Evolutionary conservation across 2,329 filamentous ascomycete genomes (phyloP), one percentile per base, ranked within the genome.

Genomic region (Neonectria punicea): DNA sequence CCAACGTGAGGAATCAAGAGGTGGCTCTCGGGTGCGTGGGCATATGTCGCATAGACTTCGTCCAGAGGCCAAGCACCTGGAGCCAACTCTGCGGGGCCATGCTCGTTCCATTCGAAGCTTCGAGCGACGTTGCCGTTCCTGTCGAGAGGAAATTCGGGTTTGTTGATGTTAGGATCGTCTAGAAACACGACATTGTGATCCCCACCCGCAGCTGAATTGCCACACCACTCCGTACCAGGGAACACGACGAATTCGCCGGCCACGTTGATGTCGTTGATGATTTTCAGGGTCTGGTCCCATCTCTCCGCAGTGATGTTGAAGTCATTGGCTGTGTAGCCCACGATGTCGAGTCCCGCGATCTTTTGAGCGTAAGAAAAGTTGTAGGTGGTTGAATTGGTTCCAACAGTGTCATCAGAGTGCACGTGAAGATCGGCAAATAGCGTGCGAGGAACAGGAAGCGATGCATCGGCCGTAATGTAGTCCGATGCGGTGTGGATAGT

Each of bases 301-400:
- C 68, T 67, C 10, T 69, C 53, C 47, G 75, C 66, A 30, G 78
- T 80, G 65, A 80, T 74, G 55, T 80, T 76, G 70, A 80, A 80
- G 59, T 80, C 77, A 63, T 80, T 80, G 22, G 78, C 79, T 1
- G 78, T 80, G 64, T 80, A 80, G 2, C 78, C 78, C 1, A 80
- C 72, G 10, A 79, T 66, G 30, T 80, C 78, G 1, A 80, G 74
- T 18, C 78, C 78, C 1, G 78, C 78, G 14, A 80, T 72, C 20
- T 75, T 43, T 20, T 73, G 75, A 16, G 75, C 77, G 58, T 80
- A 80, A 1, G 75, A 77, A 65, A 80, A 80, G 66, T 79, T 80
- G 67, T 80, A 79, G 1, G 73, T 69, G 2, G 74, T 76, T 1
- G 67, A 73, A 39, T 80, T 78, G 25, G 78, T 79, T 46, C 77